These are phyloP conservation scores for Tulasnella sp. DNA, from an alignment of 768 basidiomycete genomes.

Conservation along the genomic window DNA sequence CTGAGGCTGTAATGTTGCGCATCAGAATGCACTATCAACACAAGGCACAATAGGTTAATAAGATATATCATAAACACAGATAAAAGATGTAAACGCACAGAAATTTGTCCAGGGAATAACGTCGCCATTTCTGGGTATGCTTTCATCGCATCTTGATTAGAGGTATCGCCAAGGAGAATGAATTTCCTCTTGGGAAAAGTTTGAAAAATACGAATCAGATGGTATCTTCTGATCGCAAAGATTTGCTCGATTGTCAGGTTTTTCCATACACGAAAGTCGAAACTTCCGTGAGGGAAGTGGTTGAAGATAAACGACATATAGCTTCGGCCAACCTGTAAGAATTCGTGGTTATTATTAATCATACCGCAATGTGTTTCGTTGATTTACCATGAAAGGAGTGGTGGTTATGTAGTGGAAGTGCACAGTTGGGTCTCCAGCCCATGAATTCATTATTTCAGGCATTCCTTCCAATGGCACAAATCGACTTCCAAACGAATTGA, in stretches of 20 bases:
- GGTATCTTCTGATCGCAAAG: slow-evolving; percentile 23
- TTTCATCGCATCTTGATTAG: slow-evolving; percentile 13
- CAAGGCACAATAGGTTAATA: background rate
- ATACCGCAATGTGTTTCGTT: background rate
- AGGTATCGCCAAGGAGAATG: slow-evolving; percentile 16
- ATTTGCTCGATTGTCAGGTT: slow-evolving; percentile 23
- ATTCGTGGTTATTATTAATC: background rate
- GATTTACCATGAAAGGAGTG: slow-evolving; percentile 22
- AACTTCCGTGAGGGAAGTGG: slow-evolving; percentile 26
- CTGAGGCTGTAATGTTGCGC: slow-evolving; percentile 27
- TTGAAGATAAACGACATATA: slow-evolving; percentile 26
- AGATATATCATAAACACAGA: background rate
- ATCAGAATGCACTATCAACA: slow-evolving; percentile 24
- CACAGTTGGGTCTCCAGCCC: slow-evolving; percentile 17
- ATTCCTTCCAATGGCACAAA: slow-evolving; percentile 25
- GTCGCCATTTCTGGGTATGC: slow-evolving; percentile 12
- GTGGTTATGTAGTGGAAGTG: slow-evolving; percentile 30
- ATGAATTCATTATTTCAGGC: slow-evolving; percentile 12
- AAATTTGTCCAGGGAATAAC: slow-evolving; percentile 21
- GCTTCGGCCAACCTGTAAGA: slow-evolving; percentile 22
- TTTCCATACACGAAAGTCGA: slow-evolving; percentile 27
- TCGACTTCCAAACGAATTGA: slow-evolving; percentile 25
- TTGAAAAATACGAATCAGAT: slow-evolving; percentile 24
- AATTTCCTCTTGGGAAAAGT: slow-evolving; percentile 27
- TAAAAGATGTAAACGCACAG: background rate